Conservation (phyloP, 2,329 filamentous ascomycete species). For the Colletotrichum sp. region DNA sequence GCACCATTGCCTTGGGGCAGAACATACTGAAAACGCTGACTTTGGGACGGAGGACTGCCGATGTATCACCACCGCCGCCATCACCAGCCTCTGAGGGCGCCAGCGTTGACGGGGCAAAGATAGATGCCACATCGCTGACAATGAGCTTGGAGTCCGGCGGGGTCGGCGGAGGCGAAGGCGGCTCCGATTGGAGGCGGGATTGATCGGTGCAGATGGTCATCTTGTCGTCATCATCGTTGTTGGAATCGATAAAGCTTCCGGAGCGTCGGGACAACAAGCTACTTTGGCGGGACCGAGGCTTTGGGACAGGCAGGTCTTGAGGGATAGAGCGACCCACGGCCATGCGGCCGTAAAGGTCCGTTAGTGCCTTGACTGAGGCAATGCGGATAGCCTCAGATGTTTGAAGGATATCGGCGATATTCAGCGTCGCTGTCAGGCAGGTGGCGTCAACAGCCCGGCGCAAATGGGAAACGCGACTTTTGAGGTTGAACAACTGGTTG, state of each 20-base stretch:
- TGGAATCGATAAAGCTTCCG: neutral
- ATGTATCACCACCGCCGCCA: neutral
- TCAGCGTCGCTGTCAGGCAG: conserved; percentile 27
- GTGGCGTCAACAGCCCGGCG: conserved; percentile 24
- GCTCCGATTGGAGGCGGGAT: conserved; percentile 29
- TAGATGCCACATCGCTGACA: conserved; percentile 27
- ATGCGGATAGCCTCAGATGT: conserved; percentile 38
- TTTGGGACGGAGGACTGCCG: conserved; percentile 27
- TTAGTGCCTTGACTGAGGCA: conserved; percentile 34
- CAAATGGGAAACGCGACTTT: conserved; percentile 30
- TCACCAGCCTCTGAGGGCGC: conserved; percentile 11
- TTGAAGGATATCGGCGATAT: conserved; percentile 36
- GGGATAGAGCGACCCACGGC: conserved; percentile 34
- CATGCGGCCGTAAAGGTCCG: conserved; percentile 40
- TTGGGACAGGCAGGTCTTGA: conserved; percentile 27
- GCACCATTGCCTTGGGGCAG: conserved; percentile 43
- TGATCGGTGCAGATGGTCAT: conserved; percentile 29
- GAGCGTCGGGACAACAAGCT: neutral
- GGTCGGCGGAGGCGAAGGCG: conserved; percentile 34
- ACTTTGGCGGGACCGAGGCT: conserved; percentile 22
- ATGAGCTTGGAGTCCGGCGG: conserved; percentile 25
- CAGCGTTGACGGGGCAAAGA: conserved; percentile 15
- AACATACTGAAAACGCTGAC: conserved; percentile 46
- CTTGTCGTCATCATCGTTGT: conserved; percentile 22
- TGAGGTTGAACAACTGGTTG: conserved; percentile 29